phyloP scores from a whole-genome alignment of 2,329 filamentous ascomycete species.

The Neurospora sp. region DNA sequence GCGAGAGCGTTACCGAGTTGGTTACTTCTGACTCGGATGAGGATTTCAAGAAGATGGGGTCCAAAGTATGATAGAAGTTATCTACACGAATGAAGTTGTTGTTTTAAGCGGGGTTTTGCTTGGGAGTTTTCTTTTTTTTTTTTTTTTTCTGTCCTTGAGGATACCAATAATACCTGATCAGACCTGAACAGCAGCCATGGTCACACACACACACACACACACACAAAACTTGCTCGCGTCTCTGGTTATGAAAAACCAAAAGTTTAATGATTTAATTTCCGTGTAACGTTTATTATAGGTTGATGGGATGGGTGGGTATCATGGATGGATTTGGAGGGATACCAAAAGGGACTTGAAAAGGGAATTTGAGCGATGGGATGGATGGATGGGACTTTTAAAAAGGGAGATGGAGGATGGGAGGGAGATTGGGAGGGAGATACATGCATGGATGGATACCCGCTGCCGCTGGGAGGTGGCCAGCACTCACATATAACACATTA shows the following conservation, averaged over 20 bases:
- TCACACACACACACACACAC: neutral
- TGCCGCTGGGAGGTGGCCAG: neutral
- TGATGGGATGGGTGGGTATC: neutral
- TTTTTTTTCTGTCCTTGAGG: neutral
- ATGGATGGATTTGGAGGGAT: neutral
- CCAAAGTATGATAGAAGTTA: neutral
- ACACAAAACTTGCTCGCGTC: neutral
- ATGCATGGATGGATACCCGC: neutral
- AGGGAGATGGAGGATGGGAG: neutral
- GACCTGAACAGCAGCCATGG: neutral
- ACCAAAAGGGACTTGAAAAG: neutral
- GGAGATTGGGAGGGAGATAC: neutral
- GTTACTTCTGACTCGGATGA: slow-evolving; percentile 4
- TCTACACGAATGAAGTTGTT: too few species aligned
- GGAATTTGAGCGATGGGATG: neutral
- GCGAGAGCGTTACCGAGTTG: slow-evolving; percentile 8
- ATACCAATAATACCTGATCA: neutral
- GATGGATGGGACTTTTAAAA: neutral
- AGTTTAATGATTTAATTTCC: neutral
- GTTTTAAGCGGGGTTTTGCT: neutral
- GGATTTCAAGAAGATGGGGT: neutral
- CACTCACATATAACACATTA: neutral
- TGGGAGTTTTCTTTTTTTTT: neutral
- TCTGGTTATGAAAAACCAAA: neutral
- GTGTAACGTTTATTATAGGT: neutral